Base-by-base conservation (phyloP, 169 alveolate species). In the Plasmodium blacklocki region DNA sequence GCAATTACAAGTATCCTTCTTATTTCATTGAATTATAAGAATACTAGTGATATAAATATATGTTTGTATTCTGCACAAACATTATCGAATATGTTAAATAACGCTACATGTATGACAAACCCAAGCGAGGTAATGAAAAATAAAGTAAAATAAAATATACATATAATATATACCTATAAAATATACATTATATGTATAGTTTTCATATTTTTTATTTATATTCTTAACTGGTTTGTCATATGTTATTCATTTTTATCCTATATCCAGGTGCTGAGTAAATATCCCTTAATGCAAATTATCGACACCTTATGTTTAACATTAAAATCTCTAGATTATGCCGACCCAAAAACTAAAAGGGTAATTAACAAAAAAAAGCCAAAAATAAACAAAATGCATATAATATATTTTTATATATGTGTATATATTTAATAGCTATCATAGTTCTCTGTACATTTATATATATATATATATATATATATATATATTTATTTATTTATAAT, bases 281-380 rank as follows among this genome's bases (percentile, higher is more conserved):
- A 83, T 52, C 91, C 91, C 7, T 15, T 83, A 47, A 66, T 83
- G 63, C 91, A 83, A 63, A 83, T 83, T 29, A 83, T 83, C 11
- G 91, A 83, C 21, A 26, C 73, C 9, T 26, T 83, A 9, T 83
- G 91, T 21, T 1, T 83, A 18, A 58, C 91, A 21, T 43, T 83
- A 39, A 83, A 83, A 73, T 83, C 83, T 39, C 73, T 83, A 6
- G 85, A 83, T 83, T 83, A 83, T 19, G 54, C 80, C 14, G 91
- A 83, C n/a, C 91, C 91, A 0, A 83, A 83, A 54, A 76, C 63
- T 76, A 76, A 76, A 59, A 76, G 76, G 78, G 89, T 76, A 12
- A 67, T 26, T 12, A 54, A 3, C 45, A 62, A 54, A 43, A 32
- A 56, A 47, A 43, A 1, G 67, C 39, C 2, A 26, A 26, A 26